Conservation (phyloP, 768 basidiomycete species). For the Clavaria fumosa region DNA sequence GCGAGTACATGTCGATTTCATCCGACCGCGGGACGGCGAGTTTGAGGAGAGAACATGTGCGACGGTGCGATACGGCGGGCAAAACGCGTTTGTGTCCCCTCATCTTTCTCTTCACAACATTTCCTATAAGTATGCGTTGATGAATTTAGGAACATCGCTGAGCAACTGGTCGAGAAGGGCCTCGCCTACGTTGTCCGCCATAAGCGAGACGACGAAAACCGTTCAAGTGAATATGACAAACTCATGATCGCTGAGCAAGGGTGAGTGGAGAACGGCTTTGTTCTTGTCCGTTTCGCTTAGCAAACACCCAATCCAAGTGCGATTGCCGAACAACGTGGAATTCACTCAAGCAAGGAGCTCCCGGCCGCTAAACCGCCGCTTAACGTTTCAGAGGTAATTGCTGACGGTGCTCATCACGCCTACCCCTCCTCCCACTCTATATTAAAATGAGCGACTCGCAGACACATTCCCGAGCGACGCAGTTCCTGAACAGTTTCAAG, state of each 20-base stretch:
- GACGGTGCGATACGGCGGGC: constrained; percentile 72
- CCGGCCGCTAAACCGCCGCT: constrained; percentile 64
- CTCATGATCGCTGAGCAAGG: constrained; percentile 87
- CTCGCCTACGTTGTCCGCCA: constrained; percentile 83
- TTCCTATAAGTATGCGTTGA: constrained; percentile 1
- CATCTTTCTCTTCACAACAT: neutral
- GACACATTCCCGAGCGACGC: constrained; percentile 59
- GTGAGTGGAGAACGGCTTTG: constrained; percentile 28
- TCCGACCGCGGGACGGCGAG: constrained; percentile 84
- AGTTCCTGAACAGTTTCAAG: constrained; percentile 87
- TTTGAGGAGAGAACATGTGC: constrained; percentile 89
- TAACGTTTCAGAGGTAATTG: constrained; percentile 77
- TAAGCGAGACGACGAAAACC: constrained; percentile 87
- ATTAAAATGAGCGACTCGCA: constrained; percentile 16
- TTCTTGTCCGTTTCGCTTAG: constrained; percentile 4
- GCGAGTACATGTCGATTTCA: constrained; percentile 73
- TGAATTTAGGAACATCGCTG: constrained; percentile 82
- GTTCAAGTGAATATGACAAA: constrained; percentile 93
- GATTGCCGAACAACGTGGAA: constrained; percentile 56
- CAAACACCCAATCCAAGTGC: constrained; percentile 35
- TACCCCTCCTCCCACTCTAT: neutral
- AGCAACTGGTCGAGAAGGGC: constrained; percentile 88
- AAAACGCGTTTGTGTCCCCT: constrained; percentile 46
- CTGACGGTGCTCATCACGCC: neutral
- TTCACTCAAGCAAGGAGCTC: constrained; percentile 88